These are phyloP conservation scores for Hypoxylon sp. DNA, from an alignment of 2,329 filamentous ascomycete species.

Conservation along the genomic window DNA sequence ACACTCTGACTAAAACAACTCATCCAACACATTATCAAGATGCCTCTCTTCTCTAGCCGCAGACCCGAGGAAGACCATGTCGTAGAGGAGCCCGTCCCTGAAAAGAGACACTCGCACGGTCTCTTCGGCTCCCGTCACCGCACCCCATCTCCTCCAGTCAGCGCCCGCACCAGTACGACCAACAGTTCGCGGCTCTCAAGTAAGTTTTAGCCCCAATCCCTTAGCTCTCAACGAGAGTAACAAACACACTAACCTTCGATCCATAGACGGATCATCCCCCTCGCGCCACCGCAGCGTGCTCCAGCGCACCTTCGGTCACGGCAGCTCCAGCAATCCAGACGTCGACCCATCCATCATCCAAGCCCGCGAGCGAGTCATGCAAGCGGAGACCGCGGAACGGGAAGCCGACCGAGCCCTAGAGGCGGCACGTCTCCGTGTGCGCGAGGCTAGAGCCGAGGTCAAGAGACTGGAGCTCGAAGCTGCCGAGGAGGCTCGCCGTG, in stretches of 20 bases:
- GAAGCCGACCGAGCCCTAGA: conserved; percentile 76
- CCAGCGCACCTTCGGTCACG: conserved; percentile 61
- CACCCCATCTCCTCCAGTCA: conserved; percentile 46
- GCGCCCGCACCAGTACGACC: conserved; percentile 47
- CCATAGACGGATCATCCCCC: conserved; percentile 25
- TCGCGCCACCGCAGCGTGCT: conserved; percentile 59
- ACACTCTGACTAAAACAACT: not conserved
- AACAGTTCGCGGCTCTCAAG: conserved; percentile 48
- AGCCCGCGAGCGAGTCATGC: conserved; percentile 73
- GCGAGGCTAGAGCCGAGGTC: conserved; percentile 75
- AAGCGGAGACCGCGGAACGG: conserved; percentile 74
- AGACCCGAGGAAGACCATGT: conserved; percentile 50
- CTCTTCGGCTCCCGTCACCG: conserved; percentile 60
- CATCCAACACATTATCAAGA: conserved; percentile 36
- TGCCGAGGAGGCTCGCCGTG: conserved; percentile 73
- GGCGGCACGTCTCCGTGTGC: conserved; percentile 70
- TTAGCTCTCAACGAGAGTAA: not conserved
- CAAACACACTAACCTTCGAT: conserved; percentile 2
- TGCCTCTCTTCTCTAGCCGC: conserved; percentile 55
- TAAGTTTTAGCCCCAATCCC: conserved; percentile 35
- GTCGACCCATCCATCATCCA: conserved; percentile 74
- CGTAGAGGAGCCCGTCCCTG: conserved; percentile 63
- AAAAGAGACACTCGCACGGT: conserved; percentile 56
- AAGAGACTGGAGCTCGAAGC: conserved; percentile 76
- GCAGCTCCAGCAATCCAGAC: conserved; percentile 61